Conservation (phyloP, 495 filamentous ascomycete species). For the Annulohypoxylon bovei region DNA sequence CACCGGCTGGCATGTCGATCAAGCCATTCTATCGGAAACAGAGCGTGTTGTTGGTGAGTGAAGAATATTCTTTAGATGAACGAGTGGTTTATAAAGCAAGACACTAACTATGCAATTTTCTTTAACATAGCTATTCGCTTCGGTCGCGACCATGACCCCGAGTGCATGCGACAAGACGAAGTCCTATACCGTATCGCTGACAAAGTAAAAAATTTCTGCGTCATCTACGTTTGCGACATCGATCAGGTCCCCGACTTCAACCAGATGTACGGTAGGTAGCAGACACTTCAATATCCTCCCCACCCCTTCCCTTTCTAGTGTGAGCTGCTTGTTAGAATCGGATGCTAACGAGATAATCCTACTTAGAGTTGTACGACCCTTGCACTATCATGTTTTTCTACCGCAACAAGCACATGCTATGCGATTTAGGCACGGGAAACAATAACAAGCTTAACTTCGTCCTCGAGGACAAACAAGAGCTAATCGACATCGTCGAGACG, state of each 20-base stretch:
- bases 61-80: neutral
- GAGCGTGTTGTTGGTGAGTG: conserved; percentile 81
- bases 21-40: conserved; percentile 91
- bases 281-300: neutral
- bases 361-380: conserved; percentile 72
- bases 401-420: conserved; percentile 99
- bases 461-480: conserved; percentile 96
- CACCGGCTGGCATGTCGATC: conserved; percentile 96
- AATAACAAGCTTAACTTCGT: conserved; percentile 97
- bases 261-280: conserved; percentile 71
- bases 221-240: conserved; percentile 96
- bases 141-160: conserved; percentile 63
- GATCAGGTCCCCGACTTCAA: conserved; percentile 96
- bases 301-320: neutral
- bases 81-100: neutral
- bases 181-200: conserved; percentile 92
- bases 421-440: conserved; percentile 97
- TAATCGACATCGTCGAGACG: conserved; percentile 98
- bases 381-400: conserved; percentile 92
- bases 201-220: conserved; percentile 88
- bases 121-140: conserved; percentile 74
- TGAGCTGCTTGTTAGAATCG: neutral
- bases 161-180: conserved; percentile 93
- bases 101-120: neutral
- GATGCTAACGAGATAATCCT: conserved; percentile 2